Percentiles rank a stretch among this genome's conserved stretches.
These are phyloP conservation scores for Megacollybia platyphylla DNA, from an alignment of 1,284 basidiomycete species.

Conservation along the genomic window DNA sequence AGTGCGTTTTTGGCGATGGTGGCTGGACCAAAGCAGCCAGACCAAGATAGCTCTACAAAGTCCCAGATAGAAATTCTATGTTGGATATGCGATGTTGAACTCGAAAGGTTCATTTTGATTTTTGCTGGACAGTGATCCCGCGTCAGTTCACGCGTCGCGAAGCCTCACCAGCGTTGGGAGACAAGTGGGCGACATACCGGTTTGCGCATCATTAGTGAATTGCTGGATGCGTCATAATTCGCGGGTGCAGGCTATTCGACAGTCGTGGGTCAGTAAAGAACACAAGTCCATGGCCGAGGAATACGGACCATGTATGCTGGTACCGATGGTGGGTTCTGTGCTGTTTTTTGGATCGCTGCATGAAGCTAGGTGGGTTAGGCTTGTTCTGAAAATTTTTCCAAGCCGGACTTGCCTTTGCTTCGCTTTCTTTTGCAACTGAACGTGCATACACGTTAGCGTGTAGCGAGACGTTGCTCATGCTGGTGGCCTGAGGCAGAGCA, in stretches of 20 bases:
- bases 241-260: conserved; percentile 21
- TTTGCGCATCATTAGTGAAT: conserved; percentile 39
- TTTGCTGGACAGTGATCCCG: conserved; percentile 1
- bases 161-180: conserved; percentile 2
- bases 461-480: conserved; percentile 46
- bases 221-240: conserved; percentile 22
- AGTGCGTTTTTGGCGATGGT: background rate
- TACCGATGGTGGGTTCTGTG: conserved; percentile 16
- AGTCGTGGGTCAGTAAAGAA: conserved; percentile 1
- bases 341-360: conserved; percentile 35
- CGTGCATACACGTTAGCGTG: conserved; percentile 57
- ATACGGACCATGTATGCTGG: conserved; percentile 25
- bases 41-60: conserved; percentile 1
- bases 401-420: conserved; percentile 46
- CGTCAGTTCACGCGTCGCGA: conserved; percentile 2
- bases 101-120: conserved; percentile 6
- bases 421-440: conserved; percentile 45
- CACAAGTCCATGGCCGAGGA: conserved; percentile 10
- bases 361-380: conserved; percentile 22
- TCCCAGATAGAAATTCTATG: conserved; percentile 2
- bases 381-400: background rate
- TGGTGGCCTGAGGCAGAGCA: conserved; percentile 55
- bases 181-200: conserved; percentile 19
- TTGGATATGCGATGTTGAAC: background rate
- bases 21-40: background rate